A percentile compares a stretch with the other conserved stretches of the same genome.
phyloP scores from a whole-genome alignment of 768 basidiomycete species.

The Tylopilus intermedius region DNA sequence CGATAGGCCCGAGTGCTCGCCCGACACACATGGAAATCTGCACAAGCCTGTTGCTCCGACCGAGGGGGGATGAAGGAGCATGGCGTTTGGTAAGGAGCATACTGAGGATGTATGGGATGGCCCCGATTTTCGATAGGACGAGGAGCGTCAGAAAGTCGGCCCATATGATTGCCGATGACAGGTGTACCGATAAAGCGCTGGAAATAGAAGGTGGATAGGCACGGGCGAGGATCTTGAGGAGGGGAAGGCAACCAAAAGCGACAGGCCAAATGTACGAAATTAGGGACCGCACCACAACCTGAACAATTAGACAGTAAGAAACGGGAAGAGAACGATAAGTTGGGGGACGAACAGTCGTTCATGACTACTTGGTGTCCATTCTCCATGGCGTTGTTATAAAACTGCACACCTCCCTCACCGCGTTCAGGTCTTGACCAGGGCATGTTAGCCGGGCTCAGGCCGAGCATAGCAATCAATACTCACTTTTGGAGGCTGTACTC shows the following conservation, averaged over 20 bases:
- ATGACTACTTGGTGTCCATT: constrained; percentile 39
- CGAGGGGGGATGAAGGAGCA: neutral
- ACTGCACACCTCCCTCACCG: constrained; percentile 51
- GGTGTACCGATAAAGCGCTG: constrained; percentile 7
- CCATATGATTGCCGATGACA: constrained; percentile 38
- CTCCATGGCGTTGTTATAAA: too few species aligned
- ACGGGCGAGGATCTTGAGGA: constrained; percentile 46
- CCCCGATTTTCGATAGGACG: constrained; percentile 28
- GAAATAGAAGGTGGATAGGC: constrained; percentile 2
- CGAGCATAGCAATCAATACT: neutral
- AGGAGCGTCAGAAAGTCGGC: constrained; percentile 41
- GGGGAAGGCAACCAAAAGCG: constrained; percentile 44
- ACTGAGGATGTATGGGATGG: constrained; percentile 38
- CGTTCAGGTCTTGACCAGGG: constrained; percentile 48
- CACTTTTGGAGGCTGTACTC: constrained; percentile 56
- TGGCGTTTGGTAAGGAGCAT: constrained; percentile 52
- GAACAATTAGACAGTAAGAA: too few species aligned
- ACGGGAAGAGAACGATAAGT: too few species aligned
- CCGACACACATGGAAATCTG: constrained; percentile 53
- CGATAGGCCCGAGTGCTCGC: constrained; percentile 49
- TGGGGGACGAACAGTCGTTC: constrained; percentile 17
- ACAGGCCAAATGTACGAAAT: constrained; percentile 43
- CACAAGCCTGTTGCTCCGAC: constrained; percentile 47
- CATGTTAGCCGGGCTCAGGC: neutral
- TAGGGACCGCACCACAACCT: too few species aligned